phyloP scores from a whole-genome alignment of 352 stramenopile genomes.

The Globisporangium polare region DNA sequence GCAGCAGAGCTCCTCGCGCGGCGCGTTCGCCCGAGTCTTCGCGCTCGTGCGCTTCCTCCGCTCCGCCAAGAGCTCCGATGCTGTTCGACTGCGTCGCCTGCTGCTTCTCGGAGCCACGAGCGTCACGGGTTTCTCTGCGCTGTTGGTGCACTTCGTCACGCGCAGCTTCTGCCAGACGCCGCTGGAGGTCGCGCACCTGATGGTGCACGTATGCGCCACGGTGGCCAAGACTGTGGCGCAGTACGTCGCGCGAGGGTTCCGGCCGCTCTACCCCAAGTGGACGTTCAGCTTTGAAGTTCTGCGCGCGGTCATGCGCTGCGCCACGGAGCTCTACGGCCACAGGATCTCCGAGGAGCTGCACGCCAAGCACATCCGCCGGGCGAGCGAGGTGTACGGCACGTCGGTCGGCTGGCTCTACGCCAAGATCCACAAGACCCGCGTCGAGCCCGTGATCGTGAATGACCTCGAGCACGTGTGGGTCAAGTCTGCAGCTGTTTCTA shows the following conservation, averaged over 20 bases:
- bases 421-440: slow-evolving; percentile 18
- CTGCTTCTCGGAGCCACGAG: background rate
- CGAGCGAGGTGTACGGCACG: slow-evolving; percentile 20
- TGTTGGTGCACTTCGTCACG: slow-evolving; percentile 9
- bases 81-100: background rate
- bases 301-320: slow-evolving; percentile 16
- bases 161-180: slow-evolving; percentile 13
- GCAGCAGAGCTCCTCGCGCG: background rate
- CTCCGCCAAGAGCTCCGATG: slow-evolving; percentile 1
- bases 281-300: slow-evolving; percentile 31
- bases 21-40: background rate
- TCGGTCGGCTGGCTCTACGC: slow-evolving; percentile 22
- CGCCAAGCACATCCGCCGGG: slow-evolving; percentile 19
- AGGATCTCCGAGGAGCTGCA: slow-evolving; percentile 18
- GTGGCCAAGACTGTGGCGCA: background rate
- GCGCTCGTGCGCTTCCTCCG: slow-evolving; percentile 11
- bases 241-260: slow-evolving; percentile 15
- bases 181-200: slow-evolving; percentile 8
- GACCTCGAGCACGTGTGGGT: slow-evolving; percentile 38
- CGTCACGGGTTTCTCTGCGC: background rate
- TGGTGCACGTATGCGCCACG: background rate
- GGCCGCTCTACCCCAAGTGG: slow-evolving; percentile 29
- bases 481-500: background rate
- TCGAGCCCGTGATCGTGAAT: slow-evolving; percentile 25
- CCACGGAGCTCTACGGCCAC: slow-evolving; percentile 21